Percentiles rank a stretch among this genome's conserved stretches.
Evolutionary conservation across 352 stramenopile species (phyloP).

Genomic region (Phytophthora europaea): DNA sequence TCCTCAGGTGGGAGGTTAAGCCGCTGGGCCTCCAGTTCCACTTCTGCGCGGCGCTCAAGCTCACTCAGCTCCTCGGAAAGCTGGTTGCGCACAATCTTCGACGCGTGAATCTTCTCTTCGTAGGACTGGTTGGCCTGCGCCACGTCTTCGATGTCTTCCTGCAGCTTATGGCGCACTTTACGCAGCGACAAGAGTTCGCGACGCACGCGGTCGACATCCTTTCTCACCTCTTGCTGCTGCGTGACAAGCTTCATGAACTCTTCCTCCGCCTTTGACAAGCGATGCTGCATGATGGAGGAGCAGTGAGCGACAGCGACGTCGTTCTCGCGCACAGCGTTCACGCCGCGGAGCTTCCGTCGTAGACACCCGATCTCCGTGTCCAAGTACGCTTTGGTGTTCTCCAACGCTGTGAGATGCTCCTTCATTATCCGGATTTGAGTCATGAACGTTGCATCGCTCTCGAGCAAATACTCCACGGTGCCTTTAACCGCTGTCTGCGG

Average conservation of each 20-base stretch:
- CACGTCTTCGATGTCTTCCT: slow-evolving; percentile 69
- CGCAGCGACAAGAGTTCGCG: slow-evolving; percentile 67
- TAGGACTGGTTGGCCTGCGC: slow-evolving; percentile 45
- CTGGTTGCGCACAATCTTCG: slow-evolving; percentile 59
- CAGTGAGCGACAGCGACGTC: slow-evolving; percentile 81
- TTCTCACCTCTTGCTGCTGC: slow-evolving; percentile 67
- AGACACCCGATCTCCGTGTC: slow-evolving; percentile 60
- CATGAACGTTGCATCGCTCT: slow-evolving; percentile 74
- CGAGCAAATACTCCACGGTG: slow-evolving; percentile 72
- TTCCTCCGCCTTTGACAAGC: slow-evolving; percentile 75
- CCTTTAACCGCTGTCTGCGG: slow-evolving; percentile 38
- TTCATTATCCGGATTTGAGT: slow-evolving; percentile 65
- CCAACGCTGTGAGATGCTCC: slow-evolving; percentile 63
- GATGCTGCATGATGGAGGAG: slow-evolving; percentile 80
- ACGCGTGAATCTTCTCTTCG: slow-evolving; percentile 56
- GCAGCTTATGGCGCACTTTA: slow-evolving; percentile 68
- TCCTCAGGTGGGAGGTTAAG: slow-evolving; percentile 74
- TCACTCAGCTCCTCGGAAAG: slow-evolving; percentile 65
- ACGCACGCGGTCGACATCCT: slow-evolving; percentile 66
- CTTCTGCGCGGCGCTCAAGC: slow-evolving; percentile 65
- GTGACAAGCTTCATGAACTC: slow-evolving; percentile 86
- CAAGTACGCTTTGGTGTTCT: slow-evolving; percentile 53
- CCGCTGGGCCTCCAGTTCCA: slow-evolving; percentile 60
- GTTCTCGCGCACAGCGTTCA: slow-evolving; percentile 83
- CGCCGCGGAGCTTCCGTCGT: slow-evolving; percentile 63